Evolutionary conservation across 1,284 basidiomycete genomes (phyloP).

Genomic region (Xanthoconium separans): DNA sequence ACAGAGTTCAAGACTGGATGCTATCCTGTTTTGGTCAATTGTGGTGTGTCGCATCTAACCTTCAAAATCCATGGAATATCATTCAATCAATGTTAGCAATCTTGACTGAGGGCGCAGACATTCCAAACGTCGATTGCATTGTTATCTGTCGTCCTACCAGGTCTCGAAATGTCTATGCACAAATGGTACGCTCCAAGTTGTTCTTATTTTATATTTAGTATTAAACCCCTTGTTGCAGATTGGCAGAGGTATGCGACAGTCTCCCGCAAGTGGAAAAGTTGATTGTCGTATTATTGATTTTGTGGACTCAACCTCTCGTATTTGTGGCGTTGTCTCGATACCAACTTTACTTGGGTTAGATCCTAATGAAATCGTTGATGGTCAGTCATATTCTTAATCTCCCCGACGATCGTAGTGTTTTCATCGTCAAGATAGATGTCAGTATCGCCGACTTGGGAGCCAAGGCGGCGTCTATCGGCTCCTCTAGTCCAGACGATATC

Average conservation of each 20-base stretch:
- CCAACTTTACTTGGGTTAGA: constrained; percentile 89
- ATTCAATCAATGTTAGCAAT: constrained; percentile 54
- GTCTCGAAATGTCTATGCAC: constrained; percentile 86
- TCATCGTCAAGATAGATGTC: constrained; percentile 42
- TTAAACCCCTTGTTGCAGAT: constrained; percentile 52
- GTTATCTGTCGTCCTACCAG: constrained; percentile 85
- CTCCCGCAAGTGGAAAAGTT: constrained; percentile 76
- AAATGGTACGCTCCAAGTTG: constrained; percentile 69
- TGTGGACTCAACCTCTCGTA: constrained; percentile 75
- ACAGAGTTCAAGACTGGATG: constrained; percentile 66
- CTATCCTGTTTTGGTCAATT: constrained; percentile 91
- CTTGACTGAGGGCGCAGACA: constrained; percentile 89
- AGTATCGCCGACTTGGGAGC: constrained; percentile 49
- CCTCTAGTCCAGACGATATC: constrained; percentile 8
- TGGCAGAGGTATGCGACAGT: constrained; percentile 88
- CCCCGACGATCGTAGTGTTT: constrained; percentile 1
- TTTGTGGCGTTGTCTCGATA: constrained; percentile 72
- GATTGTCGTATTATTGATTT: constrained; percentile 93
- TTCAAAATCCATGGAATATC: neutral
- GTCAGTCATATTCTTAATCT: constrained; percentile 36
- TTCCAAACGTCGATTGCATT: constrained; percentile 91
- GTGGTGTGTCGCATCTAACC: constrained; percentile 52
- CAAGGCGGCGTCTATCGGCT: constrained; percentile 32
- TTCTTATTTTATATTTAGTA: neutral
- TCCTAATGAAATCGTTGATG: constrained; percentile 66